These are phyloP conservation scores for Cokeromyces recurvatus DNA, from an alignment of 371 early-diverging fungal species.

Conservation along the genomic window DNA sequence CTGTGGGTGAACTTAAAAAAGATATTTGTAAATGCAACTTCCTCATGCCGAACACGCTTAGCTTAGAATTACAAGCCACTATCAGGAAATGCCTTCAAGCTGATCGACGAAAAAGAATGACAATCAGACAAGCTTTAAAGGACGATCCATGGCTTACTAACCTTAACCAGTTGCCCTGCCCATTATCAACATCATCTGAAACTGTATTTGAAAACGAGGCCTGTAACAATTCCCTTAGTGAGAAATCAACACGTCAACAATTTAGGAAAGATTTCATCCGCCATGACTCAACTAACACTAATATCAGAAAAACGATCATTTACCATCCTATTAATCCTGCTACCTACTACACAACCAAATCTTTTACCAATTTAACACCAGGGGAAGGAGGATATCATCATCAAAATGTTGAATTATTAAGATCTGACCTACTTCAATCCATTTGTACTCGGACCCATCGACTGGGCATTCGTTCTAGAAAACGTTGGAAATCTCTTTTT, in stretches of 20 bases:
- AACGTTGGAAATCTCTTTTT: constrained; percentile 24
- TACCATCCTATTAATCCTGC: constrained; percentile 42
- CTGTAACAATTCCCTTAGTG: no score
- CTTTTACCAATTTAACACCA: not conserved
- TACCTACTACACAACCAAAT: constrained; percentile 35
- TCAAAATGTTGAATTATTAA: constrained; percentile 33
- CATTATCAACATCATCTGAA: constrained; percentile 9
- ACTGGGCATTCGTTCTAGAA: constrained; percentile 30
- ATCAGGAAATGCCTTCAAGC: constrained; percentile 52
- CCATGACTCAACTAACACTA: constrained; percentile 1
- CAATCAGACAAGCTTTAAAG: constrained; percentile 39
- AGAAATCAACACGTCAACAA: constrained; percentile 11
- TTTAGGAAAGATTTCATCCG: constrained; percentile 10
- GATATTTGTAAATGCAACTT: constrained; percentile 63
- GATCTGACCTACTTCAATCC: constrained; percentile 38
- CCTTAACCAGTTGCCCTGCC: constrained; percentile 22
- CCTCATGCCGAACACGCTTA: constrained; percentile 46
- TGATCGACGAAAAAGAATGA: constrained; percentile 44
- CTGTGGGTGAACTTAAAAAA: constrained; percentile 61
- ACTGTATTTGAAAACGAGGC: constrained; percentile 21
- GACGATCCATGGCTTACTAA: constrained; percentile 54
- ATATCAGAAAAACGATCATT: constrained; percentile 24
- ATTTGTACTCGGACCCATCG: constrained; percentile 26
- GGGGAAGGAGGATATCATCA: constrained; percentile 7
- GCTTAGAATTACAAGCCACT: constrained; percentile 39